Percentiles rank a stretch among this genome's conserved stretches.
phyloP scores from a whole-genome alignment of 2,329 filamentous ascomycete species.

The Beauveria sp. region DNA sequence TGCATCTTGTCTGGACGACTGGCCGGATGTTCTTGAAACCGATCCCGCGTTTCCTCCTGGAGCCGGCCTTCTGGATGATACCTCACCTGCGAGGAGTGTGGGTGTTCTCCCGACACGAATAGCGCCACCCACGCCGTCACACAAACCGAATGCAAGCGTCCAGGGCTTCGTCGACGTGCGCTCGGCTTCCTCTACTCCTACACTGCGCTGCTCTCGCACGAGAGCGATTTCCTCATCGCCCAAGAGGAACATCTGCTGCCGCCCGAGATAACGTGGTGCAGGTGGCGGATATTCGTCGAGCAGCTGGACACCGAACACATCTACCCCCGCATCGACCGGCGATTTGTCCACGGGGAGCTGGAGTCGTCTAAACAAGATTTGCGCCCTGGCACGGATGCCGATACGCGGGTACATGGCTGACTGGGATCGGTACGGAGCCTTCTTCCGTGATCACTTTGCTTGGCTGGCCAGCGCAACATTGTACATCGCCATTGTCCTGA shows the following conservation, averaged over 20 bases:
- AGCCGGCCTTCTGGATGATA: constrained; percentile 10
- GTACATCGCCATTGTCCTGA: constrained; percentile 30
- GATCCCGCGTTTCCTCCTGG: constrained; percentile 27
- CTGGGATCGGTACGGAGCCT: neutral
- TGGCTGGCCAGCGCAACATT: constrained; percentile 10
- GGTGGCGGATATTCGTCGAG: neutral
- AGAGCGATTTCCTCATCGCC: constrained; percentile 30
- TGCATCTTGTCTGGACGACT: constrained; percentile 18
- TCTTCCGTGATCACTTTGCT: constrained; percentile 28
- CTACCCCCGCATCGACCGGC: neutral
- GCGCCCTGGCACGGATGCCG: neutral
- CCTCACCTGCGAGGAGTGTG: neutral
- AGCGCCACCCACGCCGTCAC: neutral
- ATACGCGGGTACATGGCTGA: neutral
- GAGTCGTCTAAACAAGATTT: neutral
- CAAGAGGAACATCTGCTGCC: neutral
- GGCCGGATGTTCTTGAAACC: constrained; percentile 27
- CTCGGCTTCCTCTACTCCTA: constrained; percentile 28
- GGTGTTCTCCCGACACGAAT: neutral
- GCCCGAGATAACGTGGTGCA: neutral
- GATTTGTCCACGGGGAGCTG: neutral
- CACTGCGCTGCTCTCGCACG: constrained; percentile 23
- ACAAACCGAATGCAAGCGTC: neutral
- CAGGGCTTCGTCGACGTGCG: neutral
- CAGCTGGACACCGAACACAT: neutral